phyloP scores from a whole-genome alignment of 2,329 filamentous ascomycete genomes.

The Diaporthe capsici region DNA sequence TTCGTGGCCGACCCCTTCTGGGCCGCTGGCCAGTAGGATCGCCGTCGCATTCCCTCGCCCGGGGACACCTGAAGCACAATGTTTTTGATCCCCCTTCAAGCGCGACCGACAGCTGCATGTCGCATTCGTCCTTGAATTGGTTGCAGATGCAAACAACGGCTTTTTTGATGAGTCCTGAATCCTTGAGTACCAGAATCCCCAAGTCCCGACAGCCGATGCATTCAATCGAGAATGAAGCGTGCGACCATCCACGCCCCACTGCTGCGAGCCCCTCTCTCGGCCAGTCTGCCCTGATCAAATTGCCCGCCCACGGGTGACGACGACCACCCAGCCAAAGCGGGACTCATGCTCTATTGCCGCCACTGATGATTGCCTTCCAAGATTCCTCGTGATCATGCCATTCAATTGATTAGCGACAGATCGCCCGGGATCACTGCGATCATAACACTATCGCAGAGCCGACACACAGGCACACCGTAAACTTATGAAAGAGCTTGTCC shows the following conservation, averaged over 20 bases:
- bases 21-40: constrained; percentile 45
- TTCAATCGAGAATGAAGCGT: constrained; percentile 35
- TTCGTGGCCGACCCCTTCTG: constrained; percentile 37
- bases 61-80: constrained; percentile 44
- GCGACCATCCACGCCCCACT: constrained; percentile 32
- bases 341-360: neutral
- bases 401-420: neutral
- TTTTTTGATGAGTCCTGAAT: neutral
- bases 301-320: constrained; percentile 33
- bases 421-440: neutral
- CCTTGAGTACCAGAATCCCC: neutral
- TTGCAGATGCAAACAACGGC: constrained; percentile 1
- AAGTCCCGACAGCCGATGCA: constrained; percentile 6
- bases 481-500: neutral
- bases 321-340: constrained; percentile 18
- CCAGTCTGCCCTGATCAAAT: constrained; percentile 24
- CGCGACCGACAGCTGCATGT: neutral
- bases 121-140: constrained; percentile 2
- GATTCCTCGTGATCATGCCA: neutral
- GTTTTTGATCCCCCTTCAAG: constrained; percentile 42
- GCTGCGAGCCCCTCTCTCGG: constrained; percentile 12
- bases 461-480: neutral
- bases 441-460: neutral
- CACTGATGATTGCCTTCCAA: neutral
- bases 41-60: constrained; percentile 43